A percentile compares a stretch with the other conserved stretches of the same genome.
Conservation (phyloP, 2,329 filamentous ascomycete species). For the Paecilomyces sp. region DNA sequence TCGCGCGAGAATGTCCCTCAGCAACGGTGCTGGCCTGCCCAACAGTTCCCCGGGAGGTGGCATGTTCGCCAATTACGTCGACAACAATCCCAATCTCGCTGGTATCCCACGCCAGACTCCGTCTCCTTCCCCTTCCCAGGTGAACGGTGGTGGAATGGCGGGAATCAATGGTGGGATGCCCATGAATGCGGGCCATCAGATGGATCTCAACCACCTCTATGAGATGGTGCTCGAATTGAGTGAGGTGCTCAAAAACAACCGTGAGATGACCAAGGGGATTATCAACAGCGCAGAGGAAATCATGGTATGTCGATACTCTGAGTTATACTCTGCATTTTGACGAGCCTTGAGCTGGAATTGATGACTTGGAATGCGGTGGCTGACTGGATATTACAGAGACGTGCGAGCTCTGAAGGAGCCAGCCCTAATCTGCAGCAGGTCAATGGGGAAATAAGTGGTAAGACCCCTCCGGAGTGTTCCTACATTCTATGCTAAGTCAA, state of each 20-base stretch:
- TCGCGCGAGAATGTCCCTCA: slow-evolving; percentile 27
- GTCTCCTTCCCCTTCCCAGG: slow-evolving; percentile 25
- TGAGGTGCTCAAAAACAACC: slow-evolving; percentile 42
- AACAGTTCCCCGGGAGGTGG: slow-evolving; percentile 18
- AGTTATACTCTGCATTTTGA: background rate
- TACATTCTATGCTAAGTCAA: background rate
- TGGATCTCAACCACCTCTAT: slow-evolving; percentile 45
- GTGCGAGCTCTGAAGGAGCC: slow-evolving; percentile 34
- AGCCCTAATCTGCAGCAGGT: slow-evolving; percentile 35
- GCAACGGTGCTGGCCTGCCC: slow-evolving; percentile 21
- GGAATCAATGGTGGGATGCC: slow-evolving; percentile 32
- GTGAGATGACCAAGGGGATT: slow-evolving; percentile 43
- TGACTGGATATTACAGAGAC: slow-evolving; percentile 26
- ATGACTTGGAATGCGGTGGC: background rate
- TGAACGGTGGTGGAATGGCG: slow-evolving; percentile 28
- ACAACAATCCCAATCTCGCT: slow-evolving; percentile 24
- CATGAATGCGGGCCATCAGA: slow-evolving; percentile 44
- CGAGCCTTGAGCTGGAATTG: background rate
- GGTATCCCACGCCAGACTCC: slow-evolving; percentile 28
- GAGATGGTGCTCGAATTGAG: slow-evolving; percentile 45
- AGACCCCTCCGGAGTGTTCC: slow-evolving; percentile 3
- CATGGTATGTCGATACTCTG: slow-evolving; percentile 27
- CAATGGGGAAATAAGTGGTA: slow-evolving; percentile 37
- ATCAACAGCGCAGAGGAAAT: slow-evolving; percentile 44
- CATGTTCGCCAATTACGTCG: slow-evolving; percentile 25